Base-by-base conservation (phyloP, 306 rosid genomes). In the Cucurbita maxima region DNA sequence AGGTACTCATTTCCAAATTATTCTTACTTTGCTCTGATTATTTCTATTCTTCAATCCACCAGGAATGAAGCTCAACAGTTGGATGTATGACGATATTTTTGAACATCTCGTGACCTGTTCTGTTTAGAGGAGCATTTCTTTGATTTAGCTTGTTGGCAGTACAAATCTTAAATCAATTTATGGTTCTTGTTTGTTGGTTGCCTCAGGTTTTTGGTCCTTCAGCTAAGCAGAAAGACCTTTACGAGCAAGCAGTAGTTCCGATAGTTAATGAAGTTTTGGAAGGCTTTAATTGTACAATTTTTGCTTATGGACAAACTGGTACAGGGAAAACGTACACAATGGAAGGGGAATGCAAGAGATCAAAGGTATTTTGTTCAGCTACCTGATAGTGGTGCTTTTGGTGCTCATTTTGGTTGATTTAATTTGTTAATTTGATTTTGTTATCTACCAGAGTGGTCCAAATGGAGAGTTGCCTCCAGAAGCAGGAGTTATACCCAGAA, bases 271-370 rank as follows among this genome's bases (percentile, higher is more conserved):
- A 93, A 80, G 98, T 90, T 16, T 60, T 93, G 18, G 98, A 93
- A 75, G 96, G 98, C 0, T 93, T 93, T 58, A 90, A 93, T 75
- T 93, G 98, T 73, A 93, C 98, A 37, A 90, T 93, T 71, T 90
- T 93, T 75, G 98, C 96, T 0, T 88, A 93, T 75, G 98, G 98
- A 53, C 98, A 92, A 84, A 92, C 98, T 14, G 98, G 98, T 63
- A 92, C 96, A 0, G 96, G 98, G 10, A 93, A 93, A 82, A 93
- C 98, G 0, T 90, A 82, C 77, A 93, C 98, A 0, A 93, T 93
- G 98, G 98, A 93, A 82, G 98, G 98, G 48, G 98, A 93, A 74
- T 90, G 92, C 80, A 93, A 93, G 82, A 87, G 85, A 80, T 52
- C 98, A 8, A 90, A 88, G 98, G 98, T 93, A 82, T 15, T 58